These are phyloP conservation scores for Psilocybe sp. DNA, from an alignment of 768 basidiomycete species.

Conservation along the genomic window DNA sequence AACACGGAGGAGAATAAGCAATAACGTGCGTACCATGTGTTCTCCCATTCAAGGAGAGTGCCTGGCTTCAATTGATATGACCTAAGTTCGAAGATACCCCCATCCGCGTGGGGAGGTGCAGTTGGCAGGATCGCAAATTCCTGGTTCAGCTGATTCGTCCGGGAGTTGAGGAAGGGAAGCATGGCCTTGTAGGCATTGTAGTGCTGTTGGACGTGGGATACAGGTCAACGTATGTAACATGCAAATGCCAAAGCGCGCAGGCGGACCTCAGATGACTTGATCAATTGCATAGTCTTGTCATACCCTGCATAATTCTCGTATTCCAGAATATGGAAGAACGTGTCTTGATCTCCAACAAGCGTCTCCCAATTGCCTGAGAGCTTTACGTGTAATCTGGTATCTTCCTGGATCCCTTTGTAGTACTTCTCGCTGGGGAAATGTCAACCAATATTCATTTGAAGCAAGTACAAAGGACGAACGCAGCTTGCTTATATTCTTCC, in stretches of 20 bases:
- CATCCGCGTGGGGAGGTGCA: constrained; percentile 79
- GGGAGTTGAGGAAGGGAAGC: constrained; percentile 71
- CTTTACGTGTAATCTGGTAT: constrained; percentile 74
- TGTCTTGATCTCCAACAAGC: constrained; percentile 85
- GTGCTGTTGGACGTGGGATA: constrained; percentile 40
- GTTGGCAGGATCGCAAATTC: constrained; percentile 97
- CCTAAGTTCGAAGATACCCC: constrained; percentile 92
- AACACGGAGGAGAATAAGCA: constrained; percentile 2
- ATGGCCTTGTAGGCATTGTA: constrained; percentile 65
- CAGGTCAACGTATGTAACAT: no score
- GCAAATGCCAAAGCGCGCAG: not conserved
- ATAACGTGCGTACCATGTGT: constrained; percentile 63
- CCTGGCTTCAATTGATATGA: constrained; percentile 88
- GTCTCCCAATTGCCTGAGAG: constrained; percentile 95
- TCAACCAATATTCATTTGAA: not conserved
- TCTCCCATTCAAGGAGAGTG: constrained; percentile 92
- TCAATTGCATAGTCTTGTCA: constrained; percentile 68
- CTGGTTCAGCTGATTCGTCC: constrained; percentile 78
- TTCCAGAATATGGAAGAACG: constrained; percentile 79
- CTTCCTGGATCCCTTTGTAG: constrained; percentile 77
- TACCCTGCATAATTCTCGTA: constrained; percentile 92
- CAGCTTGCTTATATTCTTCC: constrained; percentile 84
- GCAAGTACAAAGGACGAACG: constrained; percentile 46
- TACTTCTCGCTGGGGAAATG: constrained; percentile 63
- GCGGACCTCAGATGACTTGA: constrained; percentile 65